Conservation (phyloP, 768 basidiomycete genomes). For the Pleurotus platypus region DNA sequence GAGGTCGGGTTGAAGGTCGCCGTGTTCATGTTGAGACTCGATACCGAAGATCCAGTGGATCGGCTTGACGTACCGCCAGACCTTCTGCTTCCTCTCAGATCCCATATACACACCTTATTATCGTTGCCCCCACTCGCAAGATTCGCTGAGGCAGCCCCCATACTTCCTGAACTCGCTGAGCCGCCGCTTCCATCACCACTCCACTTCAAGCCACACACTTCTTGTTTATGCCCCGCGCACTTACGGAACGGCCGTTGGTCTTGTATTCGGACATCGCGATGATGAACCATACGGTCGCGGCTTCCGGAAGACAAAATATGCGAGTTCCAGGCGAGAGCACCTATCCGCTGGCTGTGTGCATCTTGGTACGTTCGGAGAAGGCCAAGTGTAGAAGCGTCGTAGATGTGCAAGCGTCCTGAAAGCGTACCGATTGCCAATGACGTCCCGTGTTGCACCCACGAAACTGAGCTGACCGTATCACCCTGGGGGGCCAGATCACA, state of each 20-base stretch:
- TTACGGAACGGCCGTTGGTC: conserved; percentile 62
- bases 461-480: conserved; percentile 83
- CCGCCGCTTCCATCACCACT: conserved; percentile 39
- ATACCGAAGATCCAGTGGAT: conserved; percentile 19
- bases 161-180: conserved; percentile 9
- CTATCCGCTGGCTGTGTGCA: conserved; percentile 88
- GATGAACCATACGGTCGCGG: conserved; percentile 85
- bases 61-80: conserved; percentile 25
- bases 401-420: conserved; percentile 86
- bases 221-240: conserved; percentile 79
- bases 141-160: conserved; percentile 38
- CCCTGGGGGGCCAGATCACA: conserved; percentile 70
- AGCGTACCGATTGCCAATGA: conserved; percentile 92
- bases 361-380: conserved; percentile 77
- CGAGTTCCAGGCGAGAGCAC: conserved; percentile 91
- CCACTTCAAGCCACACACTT: conserved; percentile 96
- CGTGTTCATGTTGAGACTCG: conserved; percentile 18
- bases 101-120: conserved; percentile 99
- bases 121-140: conserved; percentile 97
- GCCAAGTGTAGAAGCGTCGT: conserved; percentile 79
- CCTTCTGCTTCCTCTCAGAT: conserved; percentile 66
- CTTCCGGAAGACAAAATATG: conserved; percentile 88
- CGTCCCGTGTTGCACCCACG: conserved; percentile 93
- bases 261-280: conserved; percentile 85
- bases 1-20: conserved; percentile 4